These are phyloP conservation scores for Harrya chromipes DNA, from an alignment of 768 basidiomycete species.

Conservation along the genomic window DNA sequence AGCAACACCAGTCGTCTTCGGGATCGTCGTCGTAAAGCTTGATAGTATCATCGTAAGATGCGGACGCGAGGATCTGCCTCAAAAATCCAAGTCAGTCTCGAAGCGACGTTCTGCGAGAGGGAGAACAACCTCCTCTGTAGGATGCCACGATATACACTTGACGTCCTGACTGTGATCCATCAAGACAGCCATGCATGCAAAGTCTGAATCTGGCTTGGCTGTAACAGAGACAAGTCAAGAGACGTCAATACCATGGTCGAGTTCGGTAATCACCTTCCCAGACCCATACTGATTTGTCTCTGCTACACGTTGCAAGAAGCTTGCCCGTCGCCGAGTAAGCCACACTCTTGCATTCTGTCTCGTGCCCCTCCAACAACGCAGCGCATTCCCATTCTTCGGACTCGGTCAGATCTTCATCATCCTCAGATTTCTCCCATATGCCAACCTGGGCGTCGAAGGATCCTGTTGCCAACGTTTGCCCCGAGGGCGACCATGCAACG, in stretches of 20 bases:
- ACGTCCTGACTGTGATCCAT: constrained; percentile 99
- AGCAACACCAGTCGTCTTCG: constrained; percentile 95
- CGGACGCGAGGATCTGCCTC: constrained; percentile 87
- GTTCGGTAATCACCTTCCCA: constrained; percentile 77
- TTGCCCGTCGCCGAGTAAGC: constrained; percentile 74
- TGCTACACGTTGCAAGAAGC: constrained; percentile 88
- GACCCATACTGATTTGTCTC: constrained; percentile 98
- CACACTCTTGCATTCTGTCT: constrained; percentile 93
- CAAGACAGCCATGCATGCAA: constrained; percentile 90
- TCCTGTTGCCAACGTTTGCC: constrained; percentile 81
- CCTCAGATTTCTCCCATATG: constrained; percentile 71
- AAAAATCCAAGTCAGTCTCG: constrained; percentile 9
- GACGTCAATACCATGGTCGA: background rate
- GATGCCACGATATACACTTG: constrained; percentile 94
- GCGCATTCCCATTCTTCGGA: constrained; percentile 83
- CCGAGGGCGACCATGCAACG: constrained; percentile 87
- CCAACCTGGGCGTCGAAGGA: constrained; percentile 93
- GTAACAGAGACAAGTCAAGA: constrained; percentile 1
- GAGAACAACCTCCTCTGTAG: constrained; percentile 77
- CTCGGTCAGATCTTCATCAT: constrained; percentile 30
- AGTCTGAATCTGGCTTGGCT: constrained; percentile 92
- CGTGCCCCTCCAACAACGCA: constrained; percentile 87
- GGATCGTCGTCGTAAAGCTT: constrained; percentile 93
- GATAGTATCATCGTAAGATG: constrained; percentile 95
- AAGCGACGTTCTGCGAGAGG: background rate